A percentile compares a stretch with the other conserved stretches of the same genome.
These are phyloP conservation scores for Tinospora cordifolia DNA, from an alignment of 164 flowering plant species.

Conservation along the genomic window DNA sequence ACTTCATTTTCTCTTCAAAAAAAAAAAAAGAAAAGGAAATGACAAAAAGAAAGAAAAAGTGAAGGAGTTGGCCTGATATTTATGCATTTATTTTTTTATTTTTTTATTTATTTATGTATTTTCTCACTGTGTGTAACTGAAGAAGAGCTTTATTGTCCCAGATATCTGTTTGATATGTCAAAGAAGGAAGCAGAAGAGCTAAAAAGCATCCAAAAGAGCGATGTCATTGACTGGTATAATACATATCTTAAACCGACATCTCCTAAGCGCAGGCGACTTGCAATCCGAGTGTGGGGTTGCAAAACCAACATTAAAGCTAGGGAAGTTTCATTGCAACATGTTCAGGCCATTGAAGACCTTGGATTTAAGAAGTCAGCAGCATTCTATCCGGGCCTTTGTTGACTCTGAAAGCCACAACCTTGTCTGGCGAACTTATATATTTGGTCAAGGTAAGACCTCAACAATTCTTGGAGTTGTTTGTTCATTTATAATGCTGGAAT, in stretches of 20 bases:
- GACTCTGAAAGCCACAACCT: conserved; percentile 9
- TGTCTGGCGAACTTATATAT: neutral
- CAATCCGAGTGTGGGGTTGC: conserved; percentile 85
- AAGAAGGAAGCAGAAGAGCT: conserved; percentile 69
- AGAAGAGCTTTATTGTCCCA: conserved; percentile 19
- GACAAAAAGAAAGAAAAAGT: no score
- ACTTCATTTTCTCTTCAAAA: neutral
- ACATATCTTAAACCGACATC: conserved; percentile 54
- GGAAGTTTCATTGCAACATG: conserved; percentile 23
- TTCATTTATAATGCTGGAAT: neutral
- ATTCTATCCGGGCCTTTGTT: conserved; percentile 67
- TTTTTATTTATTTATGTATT: neutral
- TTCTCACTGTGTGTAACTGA: neutral
- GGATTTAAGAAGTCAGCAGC: conserved; percentile 45
- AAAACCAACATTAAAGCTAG: conserved; percentile 45
- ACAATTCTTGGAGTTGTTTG: neutral
- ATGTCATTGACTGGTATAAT: conserved; percentile 60
- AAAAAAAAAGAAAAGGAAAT: no score
- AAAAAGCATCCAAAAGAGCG: conserved; percentile 46
- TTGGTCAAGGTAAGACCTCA: neutral
- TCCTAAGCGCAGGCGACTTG: conserved; percentile 62
- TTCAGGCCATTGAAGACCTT: conserved; percentile 43
- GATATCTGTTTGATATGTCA: conserved; percentile 78
- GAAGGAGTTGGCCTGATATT: neutral
- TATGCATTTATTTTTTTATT: neutral